Percentiles rank a stretch among this genome's conserved stretches.
These are phyloP conservation scores for Podaxis sp. DNA, from an alignment of 768 basidiomycete species.

Conservation along the genomic window DNA sequence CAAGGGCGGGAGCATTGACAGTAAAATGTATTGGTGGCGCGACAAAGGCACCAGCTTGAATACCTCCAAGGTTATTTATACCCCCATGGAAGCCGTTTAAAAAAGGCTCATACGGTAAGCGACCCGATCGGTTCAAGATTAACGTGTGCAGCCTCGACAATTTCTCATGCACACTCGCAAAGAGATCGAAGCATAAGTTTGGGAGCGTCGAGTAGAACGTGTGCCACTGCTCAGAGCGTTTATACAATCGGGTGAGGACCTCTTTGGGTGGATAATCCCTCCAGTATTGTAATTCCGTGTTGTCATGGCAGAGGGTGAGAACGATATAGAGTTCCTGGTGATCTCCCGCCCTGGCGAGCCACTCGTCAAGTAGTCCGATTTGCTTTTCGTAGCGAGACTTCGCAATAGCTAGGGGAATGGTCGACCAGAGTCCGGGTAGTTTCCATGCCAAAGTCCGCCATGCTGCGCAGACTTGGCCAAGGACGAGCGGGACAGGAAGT, in stretches of 20 bases:
- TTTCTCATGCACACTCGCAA: constrained; percentile 10
- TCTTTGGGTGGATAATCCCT: constrained; percentile 11
- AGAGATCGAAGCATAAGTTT: constrained; percentile 13
- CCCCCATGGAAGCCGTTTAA: constrained; percentile 2
- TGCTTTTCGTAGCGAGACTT: constrained; percentile 3
- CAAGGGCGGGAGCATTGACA: not conserved
- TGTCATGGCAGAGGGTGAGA: constrained; percentile 5
- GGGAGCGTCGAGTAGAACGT: constrained; percentile 15
- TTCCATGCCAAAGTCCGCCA: constrained; percentile 11
- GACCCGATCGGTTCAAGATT: constrained; percentile 5
- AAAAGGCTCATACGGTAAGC: constrained; percentile 4
- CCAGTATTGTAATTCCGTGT: constrained; percentile 9
- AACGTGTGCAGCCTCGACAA: constrained; percentile 6
- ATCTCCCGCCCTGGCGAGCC: constrained; percentile 6
- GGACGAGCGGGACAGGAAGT: constrained; percentile 6
- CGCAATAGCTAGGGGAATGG: constrained; percentile 9
- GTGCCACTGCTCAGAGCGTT: constrained; percentile 9
- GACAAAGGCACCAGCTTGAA: not conserved
- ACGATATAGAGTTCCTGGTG: constrained; percentile 9
- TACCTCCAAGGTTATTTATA: not conserved
- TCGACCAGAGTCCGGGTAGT: constrained; percentile 9
- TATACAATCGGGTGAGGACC: constrained; percentile 5
- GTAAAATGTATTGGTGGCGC: not conserved
- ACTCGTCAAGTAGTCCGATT: constrained; percentile 7
- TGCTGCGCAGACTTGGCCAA: constrained; percentile 12